These are phyloP conservation scores for Komagataea norvegica DNA, from an alignment of 1,139 yeast species.

Conservation along the genomic window DNA sequence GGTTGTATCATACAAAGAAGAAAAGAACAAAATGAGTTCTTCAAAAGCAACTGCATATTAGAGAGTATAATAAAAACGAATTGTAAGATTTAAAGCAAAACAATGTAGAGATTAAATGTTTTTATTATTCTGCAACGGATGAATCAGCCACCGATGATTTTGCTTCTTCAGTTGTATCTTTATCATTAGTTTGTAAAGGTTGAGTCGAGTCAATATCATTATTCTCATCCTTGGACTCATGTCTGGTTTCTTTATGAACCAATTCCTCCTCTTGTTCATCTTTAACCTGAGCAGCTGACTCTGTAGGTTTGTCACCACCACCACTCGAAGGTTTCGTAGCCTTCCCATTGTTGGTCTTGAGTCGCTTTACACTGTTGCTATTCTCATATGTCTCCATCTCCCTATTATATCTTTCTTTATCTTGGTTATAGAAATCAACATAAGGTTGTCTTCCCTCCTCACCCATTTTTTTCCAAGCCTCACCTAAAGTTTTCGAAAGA, in stretches of 20 bases:
- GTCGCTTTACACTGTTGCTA: conserved; percentile 15
- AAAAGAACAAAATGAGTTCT: conserved; percentile 35
- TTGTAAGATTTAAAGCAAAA: too few relatives aligned
- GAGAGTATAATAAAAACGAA: too few relatives aligned
- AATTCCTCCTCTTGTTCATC: conserved; percentile 6
- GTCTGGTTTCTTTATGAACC: conserved; percentile 6
- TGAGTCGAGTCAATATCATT: too few relatives aligned
- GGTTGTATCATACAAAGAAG: conserved; percentile 63
- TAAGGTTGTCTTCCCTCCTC: conserved; percentile 72
- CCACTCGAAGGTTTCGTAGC: too few relatives aligned
- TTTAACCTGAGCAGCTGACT: conserved; percentile 4
- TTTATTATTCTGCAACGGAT: too few relatives aligned
- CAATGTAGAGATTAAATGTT: too few relatives aligned
- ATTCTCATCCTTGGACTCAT: background rate
- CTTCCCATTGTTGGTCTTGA: conserved; percentile 5
- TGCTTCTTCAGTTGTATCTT: too few relatives aligned
- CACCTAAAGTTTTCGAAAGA: conserved; percentile 73
- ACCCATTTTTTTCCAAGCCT: conserved; percentile 75
- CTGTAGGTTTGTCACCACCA: too few relatives aligned
- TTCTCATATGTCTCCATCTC: conserved; percentile 65
- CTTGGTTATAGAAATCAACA: conserved; percentile 74
- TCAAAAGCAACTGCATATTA: too few relatives aligned
- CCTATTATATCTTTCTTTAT: conserved; percentile 65
- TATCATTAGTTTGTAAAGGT: too few relatives aligned
- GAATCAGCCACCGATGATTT: too few relatives aligned